Base-by-base conservation (phyloP, 768 basidiomycete genomes). In the Lentinula sp. region DNA sequence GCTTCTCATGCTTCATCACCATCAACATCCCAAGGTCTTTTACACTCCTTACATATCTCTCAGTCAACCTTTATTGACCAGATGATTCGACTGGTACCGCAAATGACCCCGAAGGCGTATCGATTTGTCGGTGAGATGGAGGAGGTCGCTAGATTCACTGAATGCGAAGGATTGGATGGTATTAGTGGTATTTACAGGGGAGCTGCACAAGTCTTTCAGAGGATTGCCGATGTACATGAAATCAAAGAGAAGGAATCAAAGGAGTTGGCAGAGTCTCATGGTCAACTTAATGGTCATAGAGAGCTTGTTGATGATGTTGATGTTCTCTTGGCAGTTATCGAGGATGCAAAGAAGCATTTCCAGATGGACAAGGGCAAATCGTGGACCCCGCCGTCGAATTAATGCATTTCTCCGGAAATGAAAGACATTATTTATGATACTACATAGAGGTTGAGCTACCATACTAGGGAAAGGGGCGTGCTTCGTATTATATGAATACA, bases 91-190 rank as follows among this genome's bases (percentile, higher is more conserved):
- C 48, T 63, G 5, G 61, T 80, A 23, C 76, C 76, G 1, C 56
- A 65, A 23, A 76, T 78, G 75, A 65, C 77, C 3, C 76, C 74
- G 4, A 83, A 81, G 53, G 76, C 78, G 1, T 81, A 83, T 61
- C 74, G 81, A 55, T 82, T 75, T 72, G 73, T 77, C 34, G 75
- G 72, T 49, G 80, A 83, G 71, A 81, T 81, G 80, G 73, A 78
- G 46, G 82, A 83, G 66, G 78, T 84, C 34, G 74, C 72, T 3
- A 69, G 69, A 2, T 83, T 81, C 60, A 75, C 80, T 15, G 71
- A 69, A 71, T 40, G 70, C 11, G 71, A 69, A 71, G 42, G 70
- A 40, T 31, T 31, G 7, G 51, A 52, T 13, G 51, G 13, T 0
- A 40, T 55, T 5, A 71, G 0, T 43, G 31, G 16, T 49, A 70